Conservation (phyloP, 768 basidiomycete genomes). For the Leccinum olivaceopallidum region DNA sequence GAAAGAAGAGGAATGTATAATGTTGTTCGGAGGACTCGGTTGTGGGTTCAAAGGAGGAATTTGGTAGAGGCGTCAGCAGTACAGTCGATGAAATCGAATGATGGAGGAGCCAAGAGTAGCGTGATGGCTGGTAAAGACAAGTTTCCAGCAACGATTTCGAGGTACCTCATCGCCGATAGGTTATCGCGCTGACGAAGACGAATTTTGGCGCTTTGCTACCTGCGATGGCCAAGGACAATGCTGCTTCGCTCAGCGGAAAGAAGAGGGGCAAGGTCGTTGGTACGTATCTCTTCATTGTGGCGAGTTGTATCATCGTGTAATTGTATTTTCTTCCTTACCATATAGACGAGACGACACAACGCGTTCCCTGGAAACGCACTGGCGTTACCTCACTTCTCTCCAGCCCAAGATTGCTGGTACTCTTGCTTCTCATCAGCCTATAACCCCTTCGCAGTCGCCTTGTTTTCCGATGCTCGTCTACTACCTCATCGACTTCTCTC, state of each 20-base stretch:
- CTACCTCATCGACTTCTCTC: conserved; percentile 71
- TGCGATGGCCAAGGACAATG: conserved; percentile 54
- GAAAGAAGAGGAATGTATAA: conserved; percentile 71
- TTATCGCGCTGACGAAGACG: conserved; percentile 51
- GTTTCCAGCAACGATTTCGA: conserved; percentile 18
- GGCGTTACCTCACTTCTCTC: conserved; percentile 86
- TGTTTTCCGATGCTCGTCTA: conserved; percentile 65
- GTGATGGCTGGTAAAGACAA: conserved; percentile 26
- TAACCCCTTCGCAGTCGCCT: conserved; percentile 66
- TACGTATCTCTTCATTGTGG: conserved; percentile 32
- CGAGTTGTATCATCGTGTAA: conserved; percentile 1
- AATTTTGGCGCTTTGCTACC: conserved; percentile 51
- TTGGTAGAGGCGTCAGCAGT: not conserved
- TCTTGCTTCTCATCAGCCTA: conserved; percentile 59
- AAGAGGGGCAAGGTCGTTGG: conserved; percentile 32
- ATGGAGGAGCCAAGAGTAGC: conserved; percentile 27
- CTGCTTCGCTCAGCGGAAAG: conserved; percentile 48
- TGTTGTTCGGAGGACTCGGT: conserved; percentile 76
- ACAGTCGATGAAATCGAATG: conserved; percentile 31
- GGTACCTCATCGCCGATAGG: conserved; percentile 37
- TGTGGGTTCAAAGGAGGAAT: conserved; percentile 16
- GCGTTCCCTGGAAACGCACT: conserved; percentile 80
- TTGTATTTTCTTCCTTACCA: not conserved
- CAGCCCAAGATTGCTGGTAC: conserved; percentile 84
- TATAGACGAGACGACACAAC: conserved; percentile 52